These are phyloP conservation scores for Bassia scoparia DNA, from an alignment of 148 eudicot species.

Conservation along the genomic window DNA sequence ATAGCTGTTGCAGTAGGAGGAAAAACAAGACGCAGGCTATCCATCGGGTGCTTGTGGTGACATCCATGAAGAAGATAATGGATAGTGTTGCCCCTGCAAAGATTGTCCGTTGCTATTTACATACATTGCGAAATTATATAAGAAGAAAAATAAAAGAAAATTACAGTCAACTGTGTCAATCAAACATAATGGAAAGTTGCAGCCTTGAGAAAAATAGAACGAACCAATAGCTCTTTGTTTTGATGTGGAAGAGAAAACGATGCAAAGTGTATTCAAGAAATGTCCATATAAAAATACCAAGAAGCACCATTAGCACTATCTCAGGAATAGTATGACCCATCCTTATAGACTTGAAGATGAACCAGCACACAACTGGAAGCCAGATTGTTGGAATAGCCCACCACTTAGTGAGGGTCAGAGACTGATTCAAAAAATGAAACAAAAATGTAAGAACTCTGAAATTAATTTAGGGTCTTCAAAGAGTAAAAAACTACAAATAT, in stretches of 20 bases:
- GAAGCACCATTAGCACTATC: conserved; percentile 42
- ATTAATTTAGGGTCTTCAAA: not conserved
- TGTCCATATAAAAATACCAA: conserved; percentile 80
- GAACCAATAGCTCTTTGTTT: conserved; percentile 82
- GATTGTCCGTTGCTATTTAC: not conserved
- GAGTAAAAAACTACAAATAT: not conserved
- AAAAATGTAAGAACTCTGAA: conserved; percentile 7
- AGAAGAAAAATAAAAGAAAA: not conserved
- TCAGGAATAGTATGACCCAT: conserved; percentile 52
- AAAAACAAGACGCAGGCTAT: conserved; percentile 88
- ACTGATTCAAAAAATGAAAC: conserved; percentile 51
- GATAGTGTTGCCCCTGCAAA: conserved; percentile 55
- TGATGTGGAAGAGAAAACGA: conserved; percentile 90
- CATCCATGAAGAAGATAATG: conserved; percentile 97
- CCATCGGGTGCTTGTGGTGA: conserved; percentile 98
- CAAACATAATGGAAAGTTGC: not conserved
- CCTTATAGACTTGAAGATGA: conserved; percentile 40
- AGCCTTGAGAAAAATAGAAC: conserved; percentile 18
- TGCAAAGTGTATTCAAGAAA: conserved; percentile 78
- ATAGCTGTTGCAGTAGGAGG: conserved; percentile 91
- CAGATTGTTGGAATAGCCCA: conserved; percentile 80
- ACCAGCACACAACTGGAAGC: conserved; percentile 85
- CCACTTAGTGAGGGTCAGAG: conserved; percentile 73
- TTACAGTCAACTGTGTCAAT: not conserved
- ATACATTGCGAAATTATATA: not conserved